These are phyloP conservation scores for Mycena rosella DNA, from an alignment of 768 basidiomycete species.

Conservation along the genomic window DNA sequence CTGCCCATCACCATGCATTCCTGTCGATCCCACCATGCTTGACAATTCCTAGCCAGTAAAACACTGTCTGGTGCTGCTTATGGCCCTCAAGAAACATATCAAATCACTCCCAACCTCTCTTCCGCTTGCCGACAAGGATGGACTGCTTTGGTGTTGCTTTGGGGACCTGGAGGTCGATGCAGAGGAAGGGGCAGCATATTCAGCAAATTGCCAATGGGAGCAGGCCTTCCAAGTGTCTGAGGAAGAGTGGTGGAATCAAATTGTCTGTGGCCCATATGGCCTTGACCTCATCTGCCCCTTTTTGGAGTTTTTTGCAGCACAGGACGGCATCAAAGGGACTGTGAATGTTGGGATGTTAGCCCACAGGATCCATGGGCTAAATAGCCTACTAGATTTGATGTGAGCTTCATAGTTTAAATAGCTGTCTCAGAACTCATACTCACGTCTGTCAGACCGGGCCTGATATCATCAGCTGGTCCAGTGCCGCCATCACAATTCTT, in stretches of 20 bases:
- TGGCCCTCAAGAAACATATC: too few relatives aligned
- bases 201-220: slow-evolving; percentile 17
- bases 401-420: neutral
- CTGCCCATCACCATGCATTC: too few relatives aligned
- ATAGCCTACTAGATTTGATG: slow-evolving; percentile 11
- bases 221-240: slow-evolving; percentile 9
- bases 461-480: neutral
- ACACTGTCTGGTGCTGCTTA: too few relatives aligned
- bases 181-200: neutral
- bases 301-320: slow-evolving; percentile 7
- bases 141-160: too few relatives aligned
- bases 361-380: slow-evolving; percentile 6
- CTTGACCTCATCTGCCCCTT: slow-evolving; percentile 8
- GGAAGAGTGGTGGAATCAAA: neutral
- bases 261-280: slow-evolving; percentile 13
- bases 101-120: too few relatives aligned
- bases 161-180: slow-evolving; percentile 1
- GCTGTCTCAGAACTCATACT: neutral
- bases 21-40: too few relatives aligned
- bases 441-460: neutral
- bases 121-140: too few relatives aligned
- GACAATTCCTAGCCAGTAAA: too few relatives aligned
- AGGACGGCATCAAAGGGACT: too few relatives aligned
- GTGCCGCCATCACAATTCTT: slow-evolving; percentile 17
- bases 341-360: slow-evolving; percentile 18